Base-by-base conservation (phyloP, 805 yeast genomes). In the Cyberlindnera subsufficiens region DNA sequence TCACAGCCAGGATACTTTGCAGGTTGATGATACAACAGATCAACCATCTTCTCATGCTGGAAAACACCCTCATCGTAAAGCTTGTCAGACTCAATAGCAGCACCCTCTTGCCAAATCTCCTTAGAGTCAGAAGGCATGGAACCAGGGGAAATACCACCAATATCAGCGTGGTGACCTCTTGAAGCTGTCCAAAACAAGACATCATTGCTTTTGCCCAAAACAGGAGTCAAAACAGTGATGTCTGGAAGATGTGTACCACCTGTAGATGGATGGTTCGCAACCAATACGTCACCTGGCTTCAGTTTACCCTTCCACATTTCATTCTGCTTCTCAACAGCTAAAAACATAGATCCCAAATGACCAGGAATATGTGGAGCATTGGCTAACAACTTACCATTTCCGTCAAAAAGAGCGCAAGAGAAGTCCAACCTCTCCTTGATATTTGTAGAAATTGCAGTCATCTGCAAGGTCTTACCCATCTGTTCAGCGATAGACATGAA, bases 91-190 rank as follows among this genome's bases (percentile, higher is more conserved):
- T 69, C 68, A 39, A 77, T 74, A 18, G 74, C 68, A 3, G 75
- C 81, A 43, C 82, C 83, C 56, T 77, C 83, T 46, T 76, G 76
- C 46, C 59, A 69, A 32, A 77, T 65, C 32, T 71, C 67, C 50
- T 71, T 72, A 14, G 82, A 76, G 52, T 74, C 64, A 3, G 82
- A 72, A 17, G 80, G 74, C 67, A 72, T 74, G 1, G 77, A 70
- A 4, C 81, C 81, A 8, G 81, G 78, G 38, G 77, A 66, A 38
- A 76, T 68, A 15, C 79, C 77, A 33, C 82, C 82, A 53, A 77
- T 77, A 47, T 77, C 82, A 19, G 82, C 75, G 58, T 77, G 83
- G 58, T 77, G 82, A 5, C 80, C 82, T 45, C 82, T 62, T 1
- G 80, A 68, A 5, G 82, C 82, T 16, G 73, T 72, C 61, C 74